Percentiles rank a stretch among this genome's conserved stretches.
phyloP scores from a whole-genome alignment of 352 stramenopile genomes.

The Phytopythium kandeliae region DNA sequence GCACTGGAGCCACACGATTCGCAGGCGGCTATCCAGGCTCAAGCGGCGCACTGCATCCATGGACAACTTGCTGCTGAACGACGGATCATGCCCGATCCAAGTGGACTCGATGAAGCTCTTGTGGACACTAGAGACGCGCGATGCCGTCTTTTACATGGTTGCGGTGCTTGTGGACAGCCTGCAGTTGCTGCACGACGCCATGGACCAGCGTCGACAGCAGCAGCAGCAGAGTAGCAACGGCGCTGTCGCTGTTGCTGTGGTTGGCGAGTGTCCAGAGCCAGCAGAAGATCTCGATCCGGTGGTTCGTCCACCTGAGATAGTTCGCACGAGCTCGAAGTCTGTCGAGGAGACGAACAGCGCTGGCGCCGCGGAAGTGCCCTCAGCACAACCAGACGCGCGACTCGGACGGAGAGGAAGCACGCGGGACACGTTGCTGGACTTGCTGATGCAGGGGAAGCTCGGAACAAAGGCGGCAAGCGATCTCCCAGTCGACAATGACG shows the following conservation, averaged over 20 bases:
- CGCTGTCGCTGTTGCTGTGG: too few species aligned
- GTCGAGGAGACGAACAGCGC: not conserved
- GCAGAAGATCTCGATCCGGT: not conserved
- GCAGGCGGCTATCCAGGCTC: constrained; percentile 38
- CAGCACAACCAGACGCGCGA: not conserved
- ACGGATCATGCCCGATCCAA: constrained; percentile 73
- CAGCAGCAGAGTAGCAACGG: too few species aligned
- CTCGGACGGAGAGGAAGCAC: constrained; percentile 34
- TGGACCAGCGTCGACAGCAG: constrained; percentile 8
- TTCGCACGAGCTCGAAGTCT: not conserved
- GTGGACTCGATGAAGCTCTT: constrained; percentile 76
- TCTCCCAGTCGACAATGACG: constrained; percentile 10
- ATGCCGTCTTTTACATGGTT: constrained; percentile 69
- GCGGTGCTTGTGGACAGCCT: constrained; percentile 47
- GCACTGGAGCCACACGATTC: constrained; percentile 49
- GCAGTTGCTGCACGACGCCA: constrained; percentile 33
- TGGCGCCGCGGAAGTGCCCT: not conserved
- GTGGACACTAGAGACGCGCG: constrained; percentile 73
- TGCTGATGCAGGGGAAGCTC: constrained; percentile 73
- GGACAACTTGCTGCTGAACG: constrained; percentile 66
- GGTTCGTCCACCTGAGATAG: constrained; percentile 1
- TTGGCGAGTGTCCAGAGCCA: too few species aligned
- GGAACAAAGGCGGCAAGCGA: constrained; percentile 28
- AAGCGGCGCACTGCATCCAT: constrained; percentile 63
- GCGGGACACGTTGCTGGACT: constrained; percentile 57